Conservation (phyloP, 495 filamentous ascomycete genomes). For the Aspergillus cavernicola region DNA sequence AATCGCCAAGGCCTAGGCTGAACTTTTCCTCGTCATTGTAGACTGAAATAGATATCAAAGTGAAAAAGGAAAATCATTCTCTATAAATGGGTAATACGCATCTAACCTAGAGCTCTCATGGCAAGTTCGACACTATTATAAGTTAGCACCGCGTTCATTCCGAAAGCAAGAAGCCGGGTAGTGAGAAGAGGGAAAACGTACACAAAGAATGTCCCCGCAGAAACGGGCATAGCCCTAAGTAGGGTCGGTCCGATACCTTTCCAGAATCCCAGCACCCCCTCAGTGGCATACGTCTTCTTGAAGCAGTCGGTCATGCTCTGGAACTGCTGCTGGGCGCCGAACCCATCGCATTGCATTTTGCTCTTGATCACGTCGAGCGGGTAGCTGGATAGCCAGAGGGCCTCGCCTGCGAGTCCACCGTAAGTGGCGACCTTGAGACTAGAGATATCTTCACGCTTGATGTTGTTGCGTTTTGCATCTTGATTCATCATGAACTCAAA, state of each 20-base stretch:
- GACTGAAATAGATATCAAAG: too few relatives aligned
- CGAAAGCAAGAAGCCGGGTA: neutral
- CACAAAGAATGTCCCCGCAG: constrained; percentile 92
- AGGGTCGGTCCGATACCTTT: constrained; percentile 92
- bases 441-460: constrained; percentile 72
- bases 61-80: constrained; percentile 13
- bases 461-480: constrained; percentile 70
- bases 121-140: constrained; percentile 39
- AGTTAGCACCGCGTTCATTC: constrained; percentile 9
- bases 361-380: constrained; percentile 91
- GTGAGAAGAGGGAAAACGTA: constrained; percentile 31
- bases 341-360: constrained; percentile 91
- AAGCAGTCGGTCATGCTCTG: constrained; percentile 88
- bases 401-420: constrained; percentile 69
- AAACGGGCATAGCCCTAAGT: constrained; percentile 94
- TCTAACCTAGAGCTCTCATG: constrained; percentile 45
- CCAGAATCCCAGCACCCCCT: constrained; percentile 88
- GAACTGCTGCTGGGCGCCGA: constrained; percentile 57
- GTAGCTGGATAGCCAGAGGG: constrained; percentile 78
- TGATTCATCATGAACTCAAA: constrained; percentile 96
- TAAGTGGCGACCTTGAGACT: constrained; percentile 85
- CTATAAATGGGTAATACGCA: neutral
- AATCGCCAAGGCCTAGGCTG: constrained; percentile 4
- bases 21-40: constrained; percentile 22
- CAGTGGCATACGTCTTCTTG: constrained; percentile 69